phyloP scores from a whole-genome alignment of 2,329 filamentous ascomycete species.

The Sporothrix mexicana region DNA sequence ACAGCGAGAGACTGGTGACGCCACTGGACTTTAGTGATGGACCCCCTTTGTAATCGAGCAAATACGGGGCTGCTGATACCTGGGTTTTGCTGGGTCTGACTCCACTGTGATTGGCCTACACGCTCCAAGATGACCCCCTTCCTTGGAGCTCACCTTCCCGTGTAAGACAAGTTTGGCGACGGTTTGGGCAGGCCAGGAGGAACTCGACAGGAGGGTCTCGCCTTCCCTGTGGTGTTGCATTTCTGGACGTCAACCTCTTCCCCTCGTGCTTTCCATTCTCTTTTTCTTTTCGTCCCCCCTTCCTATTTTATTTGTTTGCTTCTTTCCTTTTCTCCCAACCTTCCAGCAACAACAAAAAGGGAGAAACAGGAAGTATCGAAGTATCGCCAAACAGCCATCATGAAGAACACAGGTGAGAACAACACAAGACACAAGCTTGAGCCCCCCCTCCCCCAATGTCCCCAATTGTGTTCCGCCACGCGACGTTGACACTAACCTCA shows the following conservation, averaged over 20 bases:
- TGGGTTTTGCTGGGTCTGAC: not conserved
- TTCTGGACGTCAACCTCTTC: not conserved
- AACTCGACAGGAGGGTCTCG: conserved; percentile 5
- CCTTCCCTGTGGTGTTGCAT: conserved; percentile 9
- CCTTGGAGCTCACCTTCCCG: conserved; percentile 26
- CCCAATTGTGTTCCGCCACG: not conserved
- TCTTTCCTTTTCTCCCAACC: not conserved
- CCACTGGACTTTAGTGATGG: not conserved
- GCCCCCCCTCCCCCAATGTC: not conserved
- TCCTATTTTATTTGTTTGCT: not conserved
- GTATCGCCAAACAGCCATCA: not conserved
- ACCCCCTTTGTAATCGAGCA: not conserved
- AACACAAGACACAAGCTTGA: not conserved
- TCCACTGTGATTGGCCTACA: conserved; percentile 22
- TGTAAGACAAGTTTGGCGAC: conserved; percentile 30
- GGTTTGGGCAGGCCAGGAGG: conserved; percentile 13
- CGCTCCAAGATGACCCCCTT: not conserved
- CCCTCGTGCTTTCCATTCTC: conserved; percentile 6
- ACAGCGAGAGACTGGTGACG: not conserved
- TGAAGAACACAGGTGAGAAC: conserved; percentile 22
- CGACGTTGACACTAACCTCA: not conserved
- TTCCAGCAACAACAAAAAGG: not conserved
- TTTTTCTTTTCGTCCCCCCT: not conserved
- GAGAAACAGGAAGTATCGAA: not conserved
- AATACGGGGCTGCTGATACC: not conserved